These are phyloP conservation scores for Coemansia sp. DNA, from an alignment of 192 early-diverging fungal species.

Conservation along the genomic window DNA sequence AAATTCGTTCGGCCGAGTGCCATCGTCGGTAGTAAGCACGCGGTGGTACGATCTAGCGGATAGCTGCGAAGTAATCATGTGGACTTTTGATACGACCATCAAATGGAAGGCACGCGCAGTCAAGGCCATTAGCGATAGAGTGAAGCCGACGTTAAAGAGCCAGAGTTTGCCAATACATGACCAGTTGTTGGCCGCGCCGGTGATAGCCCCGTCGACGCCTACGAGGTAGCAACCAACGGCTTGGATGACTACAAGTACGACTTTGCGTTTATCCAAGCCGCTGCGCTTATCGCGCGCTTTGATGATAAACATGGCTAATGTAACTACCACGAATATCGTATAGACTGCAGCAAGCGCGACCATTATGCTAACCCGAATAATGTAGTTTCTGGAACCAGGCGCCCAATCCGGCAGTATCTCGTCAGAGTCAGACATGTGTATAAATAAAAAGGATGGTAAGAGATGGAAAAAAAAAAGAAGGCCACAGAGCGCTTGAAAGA, in stretches of 20 bases:
- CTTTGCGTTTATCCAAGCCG: slow-evolving; percentile 33
- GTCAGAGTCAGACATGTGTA: background rate
- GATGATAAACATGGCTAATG: slow-evolving; percentile 22
- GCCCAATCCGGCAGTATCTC: slow-evolving; percentile 29
- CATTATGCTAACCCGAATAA: slow-evolving; percentile 16
- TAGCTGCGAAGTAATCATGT: slow-evolving; percentile 21
- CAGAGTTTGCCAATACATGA: slow-evolving; percentile 43
- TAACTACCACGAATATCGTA: slow-evolving; percentile 26
- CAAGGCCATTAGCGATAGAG: slow-evolving; percentile 32
- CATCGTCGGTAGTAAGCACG: background rate
- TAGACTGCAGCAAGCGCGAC: slow-evolving; percentile 10
- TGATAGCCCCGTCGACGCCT: slow-evolving; percentile 23
- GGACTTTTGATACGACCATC: slow-evolving; percentile 35
- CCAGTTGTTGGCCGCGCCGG: slow-evolving; percentile 34
- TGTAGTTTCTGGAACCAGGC: slow-evolving; percentile 27
- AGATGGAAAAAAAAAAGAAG: slow-evolving; percentile 8
- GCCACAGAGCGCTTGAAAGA: background rate
- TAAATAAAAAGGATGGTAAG: background rate
- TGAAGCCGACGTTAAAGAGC: slow-evolving; percentile 39
- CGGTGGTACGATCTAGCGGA: background rate
- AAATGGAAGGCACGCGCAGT: slow-evolving; percentile 37
- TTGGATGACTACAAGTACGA: slow-evolving; percentile 25
- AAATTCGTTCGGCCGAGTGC: background rate
- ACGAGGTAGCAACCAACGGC: slow-evolving; percentile 31
- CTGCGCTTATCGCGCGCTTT: slow-evolving; percentile 30